These are phyloP conservation scores for Oligophagozyma castellii DNA, from an alignment of 1,139 yeast species.

Conservation along the genomic window DNA sequence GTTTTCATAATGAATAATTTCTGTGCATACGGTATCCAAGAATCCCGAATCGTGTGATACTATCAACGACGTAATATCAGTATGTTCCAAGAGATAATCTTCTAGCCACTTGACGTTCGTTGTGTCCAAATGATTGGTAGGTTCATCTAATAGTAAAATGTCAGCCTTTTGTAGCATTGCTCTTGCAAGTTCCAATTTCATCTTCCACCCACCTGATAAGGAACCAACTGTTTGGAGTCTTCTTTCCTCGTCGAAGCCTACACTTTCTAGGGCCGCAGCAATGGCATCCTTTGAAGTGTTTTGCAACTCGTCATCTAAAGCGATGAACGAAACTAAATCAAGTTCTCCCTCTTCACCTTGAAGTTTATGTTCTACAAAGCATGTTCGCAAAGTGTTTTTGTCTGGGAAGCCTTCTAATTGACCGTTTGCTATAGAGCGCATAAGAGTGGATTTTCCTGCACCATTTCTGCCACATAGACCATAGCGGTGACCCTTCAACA, in stretches of 20 bases:
- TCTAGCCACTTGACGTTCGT: conserved; percentile 87
- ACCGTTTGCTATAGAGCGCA: conserved; percentile 95
- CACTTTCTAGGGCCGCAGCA: conserved; percentile 59
- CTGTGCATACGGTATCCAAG: conserved; percentile 91
- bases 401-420: conserved; percentile 97
- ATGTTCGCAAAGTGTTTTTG: conserved; percentile 73
- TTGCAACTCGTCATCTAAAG: conserved; percentile 72
- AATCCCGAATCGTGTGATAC: conserved; percentile 98
- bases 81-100: conserved; percentile 67
- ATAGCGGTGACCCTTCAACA: conserved; percentile 89
- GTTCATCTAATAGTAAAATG: conserved; percentile 88
- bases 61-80: conserved; percentile 82
- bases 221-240: conserved; percentile 85
- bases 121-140: conserved; percentile 96
- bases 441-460: conserved; percentile 94
- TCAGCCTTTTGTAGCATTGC: conserved; percentile 98
- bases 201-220: conserved; percentile 97
- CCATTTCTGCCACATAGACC: conserved; percentile 98
- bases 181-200: conserved; percentile 95
- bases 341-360: conserved; percentile 92
- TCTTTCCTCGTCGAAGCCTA: conserved; percentile 87
- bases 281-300: conserved; percentile 55
- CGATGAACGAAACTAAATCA: conserved; percentile 80
- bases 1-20: conserved; percentile 91
- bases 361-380: conserved; percentile 93